Conservation (phyloP, 2,329 filamentous ascomycete species). For the Didymella pomorum region DNA sequence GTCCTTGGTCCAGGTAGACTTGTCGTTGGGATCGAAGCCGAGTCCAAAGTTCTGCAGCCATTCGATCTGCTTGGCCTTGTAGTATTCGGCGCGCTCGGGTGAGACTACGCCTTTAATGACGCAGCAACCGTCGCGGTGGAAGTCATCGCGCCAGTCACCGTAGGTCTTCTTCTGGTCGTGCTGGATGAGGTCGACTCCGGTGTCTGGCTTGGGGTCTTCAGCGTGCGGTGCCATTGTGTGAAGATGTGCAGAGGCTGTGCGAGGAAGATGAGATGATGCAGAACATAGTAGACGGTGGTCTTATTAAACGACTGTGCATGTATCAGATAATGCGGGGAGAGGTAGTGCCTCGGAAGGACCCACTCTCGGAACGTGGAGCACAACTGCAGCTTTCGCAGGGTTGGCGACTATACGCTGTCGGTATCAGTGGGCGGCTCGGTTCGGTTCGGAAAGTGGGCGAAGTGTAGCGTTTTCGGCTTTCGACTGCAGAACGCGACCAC, state of each 20-base stretch:
- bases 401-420: too few species aligned
- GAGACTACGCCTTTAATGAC: background rate
- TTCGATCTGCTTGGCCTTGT: conserved; percentile 1
- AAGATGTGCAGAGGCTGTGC: background rate
- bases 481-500: too few species aligned
- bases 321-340: background rate
- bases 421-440: too few species aligned
- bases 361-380: background rate
- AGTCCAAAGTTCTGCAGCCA: background rate
- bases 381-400: background rate
- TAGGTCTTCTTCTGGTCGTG: background rate
- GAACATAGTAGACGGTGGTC: background rate
- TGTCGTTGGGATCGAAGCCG: background rate
- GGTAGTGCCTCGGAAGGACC: background rate
- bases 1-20: background rate
- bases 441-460: too few species aligned
- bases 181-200: background rate
- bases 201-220: background rate
- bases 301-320: background rate
- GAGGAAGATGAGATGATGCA: background rate
- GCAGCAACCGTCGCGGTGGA: background rate
- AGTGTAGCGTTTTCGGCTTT: too few species aligned
- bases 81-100: background rate
- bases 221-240: background rate
- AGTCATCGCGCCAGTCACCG: background rate